Evolutionary conservation across 2,329 filamentous ascomycete species (phyloP).

Genomic region (Aureobasidium uvarum): DNA sequence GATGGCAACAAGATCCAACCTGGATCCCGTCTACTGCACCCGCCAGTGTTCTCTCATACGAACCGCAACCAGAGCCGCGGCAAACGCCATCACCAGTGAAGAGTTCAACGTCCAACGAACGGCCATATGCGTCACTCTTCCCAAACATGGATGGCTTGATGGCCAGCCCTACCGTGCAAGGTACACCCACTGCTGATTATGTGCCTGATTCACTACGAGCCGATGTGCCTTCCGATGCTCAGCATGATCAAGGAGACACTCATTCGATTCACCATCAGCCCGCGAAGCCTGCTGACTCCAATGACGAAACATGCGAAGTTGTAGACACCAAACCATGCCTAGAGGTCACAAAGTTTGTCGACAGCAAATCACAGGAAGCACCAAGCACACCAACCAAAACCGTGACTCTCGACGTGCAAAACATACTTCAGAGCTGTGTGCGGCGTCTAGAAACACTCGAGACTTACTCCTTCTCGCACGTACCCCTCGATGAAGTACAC

Average conservation of each 20-base stretch:
- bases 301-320: background rate
- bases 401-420: conserved; percentile 40
- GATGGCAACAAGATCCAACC: conserved; percentile 36
- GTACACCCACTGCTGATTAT: conserved; percentile 3
- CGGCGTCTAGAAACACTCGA: conserved; percentile 67
- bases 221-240: background rate
- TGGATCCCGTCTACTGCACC: conserved; percentile 37
- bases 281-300: background rate
- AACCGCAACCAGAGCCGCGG: background rate
- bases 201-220: conserved; percentile 3
- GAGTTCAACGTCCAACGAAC: conserved; percentile 2
- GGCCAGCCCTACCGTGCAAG: conserved; percentile 20
- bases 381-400: conserved; percentile 12
- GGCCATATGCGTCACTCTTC: conserved; percentile 14
- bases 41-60: conserved; percentile 32
- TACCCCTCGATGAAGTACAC: conserved; percentile 65
- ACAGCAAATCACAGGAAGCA: conserved; percentile 1
- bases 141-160: conserved; percentile 22
- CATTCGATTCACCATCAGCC: background rate
- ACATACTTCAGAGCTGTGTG: conserved; percentile 51
- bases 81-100: conserved; percentile 28
- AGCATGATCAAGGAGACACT: background rate
- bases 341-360: background rate
- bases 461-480: conserved; percentile 65
- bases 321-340: background rate